Evolutionary conservation across 1,284 basidiomycete genomes (phyloP).

Genomic region (Coniferiporia sulphurascens): DNA sequence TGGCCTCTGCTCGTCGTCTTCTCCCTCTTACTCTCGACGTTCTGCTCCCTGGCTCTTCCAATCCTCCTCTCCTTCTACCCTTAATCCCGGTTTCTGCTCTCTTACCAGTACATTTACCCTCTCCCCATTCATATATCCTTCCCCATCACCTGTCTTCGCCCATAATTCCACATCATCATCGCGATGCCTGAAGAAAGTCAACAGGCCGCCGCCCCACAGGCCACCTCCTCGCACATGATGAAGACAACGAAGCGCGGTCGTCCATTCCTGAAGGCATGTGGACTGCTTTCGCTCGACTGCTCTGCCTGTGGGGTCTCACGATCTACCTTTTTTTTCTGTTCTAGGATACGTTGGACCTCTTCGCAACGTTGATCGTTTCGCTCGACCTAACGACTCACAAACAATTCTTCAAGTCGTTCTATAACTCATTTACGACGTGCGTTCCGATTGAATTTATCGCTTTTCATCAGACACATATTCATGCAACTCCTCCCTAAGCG

Average conservation of each 20-base stretch:
- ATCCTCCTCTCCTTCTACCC: slow-evolving; percentile 22
- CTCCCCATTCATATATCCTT: slow-evolving; percentile 21
- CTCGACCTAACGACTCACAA: slow-evolving; percentile 86
- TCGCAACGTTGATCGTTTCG: slow-evolving; percentile 94
- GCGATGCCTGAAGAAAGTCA: slow-evolving; percentile 32
- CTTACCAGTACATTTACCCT: slow-evolving; percentile 27
- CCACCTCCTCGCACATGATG: slow-evolving; percentile 87
- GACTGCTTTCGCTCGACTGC: background rate
- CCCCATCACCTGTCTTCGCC: slow-evolving; percentile 18
- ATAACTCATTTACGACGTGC: slow-evolving; percentile 94
- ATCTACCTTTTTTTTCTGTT: slow-evolving; percentile 9
- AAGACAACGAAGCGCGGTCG: slow-evolving; percentile 93
- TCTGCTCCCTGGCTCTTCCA: slow-evolving; percentile 24
- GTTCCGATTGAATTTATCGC: slow-evolving; percentile 30
- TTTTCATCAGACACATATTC: slow-evolving; percentile 20
- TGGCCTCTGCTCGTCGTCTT: slow-evolving; percentile 7
- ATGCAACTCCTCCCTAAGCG: slow-evolving; percentile 42
- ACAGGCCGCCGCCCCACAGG: slow-evolving; percentile 38
- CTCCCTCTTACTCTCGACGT: slow-evolving; percentile 8
- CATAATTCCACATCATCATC: slow-evolving; percentile 5
- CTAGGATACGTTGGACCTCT: slow-evolving; percentile 97
- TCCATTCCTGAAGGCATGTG: slow-evolving; percentile 83
- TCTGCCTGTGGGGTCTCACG: slow-evolving; percentile 19
- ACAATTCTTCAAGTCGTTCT: slow-evolving; percentile 93
- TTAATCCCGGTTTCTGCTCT: slow-evolving; percentile 23